Evolutionary conservation across 768 basidiomycete species (phyloP), one percentile per base, ranked within the genome.

Genomic region (Guyanaporus albipodus): DNA sequence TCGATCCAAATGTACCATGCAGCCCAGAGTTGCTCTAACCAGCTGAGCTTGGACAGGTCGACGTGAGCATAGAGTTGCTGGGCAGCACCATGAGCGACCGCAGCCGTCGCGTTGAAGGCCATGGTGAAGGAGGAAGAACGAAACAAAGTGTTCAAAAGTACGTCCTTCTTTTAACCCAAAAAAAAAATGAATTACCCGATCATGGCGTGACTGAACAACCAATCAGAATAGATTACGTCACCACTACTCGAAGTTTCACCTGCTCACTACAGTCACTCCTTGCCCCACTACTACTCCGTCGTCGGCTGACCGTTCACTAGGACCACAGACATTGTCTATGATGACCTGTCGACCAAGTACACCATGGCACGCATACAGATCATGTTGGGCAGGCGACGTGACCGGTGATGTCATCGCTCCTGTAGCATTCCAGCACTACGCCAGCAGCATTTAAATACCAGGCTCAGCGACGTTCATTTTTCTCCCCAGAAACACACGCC

Each of bases 1-100:
- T 82, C 90, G 38, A 94, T 82, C 73, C 73, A 83, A 35, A 87
- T 67, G 61, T 95, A 97, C 85, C 89, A 96, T 18, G 77, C 69
- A 40, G 75, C 83, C 92, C 93, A 97, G 57, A 80, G 74, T 47
- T 80, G 75, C 69, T 95, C 93, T 40, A 83, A 50, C 83, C 80
- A 85, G 50, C 62, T 79, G 32, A 90, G 72, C 44, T 79, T 73
- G 17, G 75, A 59, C 46, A 83, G 72, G 66, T 88, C 83, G 18
- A 77, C 72, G 52, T 72, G 67, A 2, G 76, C 72, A 48, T 87
- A 87, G 12, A 84, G 73, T 35, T 69, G 53, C 15, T 71, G 67
- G 33, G 71, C 69, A 17, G 66, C 54, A 19, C 55, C 42, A 26
- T 61, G 53, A n/a, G 52, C 51, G 27, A 58, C 50, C 9, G 57